Conservation (phyloP, 177 flowering plant genomes). For the Vitis hybrid region DNA sequence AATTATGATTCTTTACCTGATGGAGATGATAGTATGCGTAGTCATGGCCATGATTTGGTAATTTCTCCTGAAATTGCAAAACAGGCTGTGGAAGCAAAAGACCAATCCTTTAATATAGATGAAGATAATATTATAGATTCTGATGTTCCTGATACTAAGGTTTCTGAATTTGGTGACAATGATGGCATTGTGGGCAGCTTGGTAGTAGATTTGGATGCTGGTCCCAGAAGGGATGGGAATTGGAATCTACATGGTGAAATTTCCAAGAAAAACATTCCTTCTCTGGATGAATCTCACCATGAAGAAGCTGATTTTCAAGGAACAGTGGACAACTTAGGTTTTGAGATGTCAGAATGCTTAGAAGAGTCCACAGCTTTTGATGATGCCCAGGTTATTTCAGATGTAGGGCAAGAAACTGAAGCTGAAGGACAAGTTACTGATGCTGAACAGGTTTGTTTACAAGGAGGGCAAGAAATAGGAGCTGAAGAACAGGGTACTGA, state of each 20-base stretch:
- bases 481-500: constrained; percentile 20
- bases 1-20: not conserved
- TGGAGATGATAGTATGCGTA: not conserved
- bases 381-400: constrained; percentile 2
- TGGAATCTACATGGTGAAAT: not conserved
- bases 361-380: not conserved
- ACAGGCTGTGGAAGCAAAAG: not conserved
- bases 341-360: not conserved
- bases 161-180: not conserved
- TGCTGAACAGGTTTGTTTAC: constrained; percentile 12
- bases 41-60: not conserved
- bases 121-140: not conserved
- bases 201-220: not conserved
- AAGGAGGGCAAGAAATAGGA: constrained; percentile 14
- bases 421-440: constrained; percentile 10
- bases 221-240: not conserved
- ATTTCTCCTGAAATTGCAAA: not conserved
- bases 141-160: not conserved
- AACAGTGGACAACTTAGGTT: not conserved
- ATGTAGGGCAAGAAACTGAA: constrained; percentile 7
- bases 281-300: not conserved
- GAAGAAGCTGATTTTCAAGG: not conserved
- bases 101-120: not conserved
- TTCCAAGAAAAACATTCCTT: not conserved
- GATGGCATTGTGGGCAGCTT: not conserved